A percentile compares a stretch with the other conserved stretches of the same genome.
Evolutionary conservation across 2,329 filamentous ascomycete species (phyloP).

Genomic region (Aspergillus fischeri): DNA sequence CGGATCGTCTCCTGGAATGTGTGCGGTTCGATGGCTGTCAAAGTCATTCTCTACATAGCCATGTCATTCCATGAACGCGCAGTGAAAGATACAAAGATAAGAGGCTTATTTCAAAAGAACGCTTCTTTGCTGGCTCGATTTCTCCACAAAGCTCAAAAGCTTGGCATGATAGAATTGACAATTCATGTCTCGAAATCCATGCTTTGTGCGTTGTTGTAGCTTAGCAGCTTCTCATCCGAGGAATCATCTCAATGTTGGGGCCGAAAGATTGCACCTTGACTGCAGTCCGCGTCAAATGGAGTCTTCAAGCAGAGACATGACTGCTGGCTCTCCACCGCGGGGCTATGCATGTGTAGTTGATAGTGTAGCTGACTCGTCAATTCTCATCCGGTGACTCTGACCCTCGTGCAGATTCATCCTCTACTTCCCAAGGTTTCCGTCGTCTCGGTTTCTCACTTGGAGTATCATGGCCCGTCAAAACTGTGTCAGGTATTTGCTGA

Average conservation of each 20-base stretch:
- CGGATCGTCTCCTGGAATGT: background rate
- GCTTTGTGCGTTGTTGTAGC: conserved; percentile 4
- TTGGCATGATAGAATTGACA: background rate
- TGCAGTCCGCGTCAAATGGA: background rate
- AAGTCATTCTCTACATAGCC: no score
- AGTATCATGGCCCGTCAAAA: conserved; percentile 66
- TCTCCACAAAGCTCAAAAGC: background rate
- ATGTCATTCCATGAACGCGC: no score
- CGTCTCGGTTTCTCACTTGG: conserved; percentile 50
- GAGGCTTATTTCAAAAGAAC: background rate
- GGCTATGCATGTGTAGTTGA: background rate
- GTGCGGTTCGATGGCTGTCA: background rate
- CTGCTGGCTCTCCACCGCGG: background rate
- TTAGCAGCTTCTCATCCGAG: background rate
- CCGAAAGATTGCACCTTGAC: background rate
- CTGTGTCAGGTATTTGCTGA: conserved; percentile 75
- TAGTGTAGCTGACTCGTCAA: background rate
- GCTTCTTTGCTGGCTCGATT: background rate
- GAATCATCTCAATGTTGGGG: background rate
- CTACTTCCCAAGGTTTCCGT: conserved; percentile 77
- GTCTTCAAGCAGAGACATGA: background rate
- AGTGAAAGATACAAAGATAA: background rate
- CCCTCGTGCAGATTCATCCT: conserved; percentile 25
- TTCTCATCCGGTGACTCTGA: background rate
- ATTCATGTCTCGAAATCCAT: conserved; percentile 6